phyloP scores from a whole-genome alignment of 345 rosid species.

The Linum lewisii region DNA sequence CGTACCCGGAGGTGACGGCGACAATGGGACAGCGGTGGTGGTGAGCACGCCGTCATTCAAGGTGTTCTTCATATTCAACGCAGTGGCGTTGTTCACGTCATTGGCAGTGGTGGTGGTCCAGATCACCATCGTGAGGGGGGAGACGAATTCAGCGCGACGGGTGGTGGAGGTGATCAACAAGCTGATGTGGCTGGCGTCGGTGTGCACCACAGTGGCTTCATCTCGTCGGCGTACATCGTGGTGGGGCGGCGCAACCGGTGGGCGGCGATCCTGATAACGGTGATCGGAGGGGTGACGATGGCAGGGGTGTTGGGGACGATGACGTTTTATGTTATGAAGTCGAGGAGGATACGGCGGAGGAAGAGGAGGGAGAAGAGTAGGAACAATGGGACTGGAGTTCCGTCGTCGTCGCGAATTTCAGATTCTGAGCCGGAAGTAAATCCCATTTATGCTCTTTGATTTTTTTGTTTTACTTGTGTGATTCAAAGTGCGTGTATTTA shows the following conservation, averaged over 20 bases:
- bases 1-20: constrained; percentile 67
- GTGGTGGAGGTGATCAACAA: constrained; percentile 83
- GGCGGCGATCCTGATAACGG: constrained; percentile 74
- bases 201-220: constrained; percentile 75
- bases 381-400: constrained; percentile 16
- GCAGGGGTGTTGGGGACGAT: constrained; percentile 56
- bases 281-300: constrained; percentile 64
- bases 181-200: constrained; percentile 93
- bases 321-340: constrained; percentile 72
- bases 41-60: constrained; percentile 39
- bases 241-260: constrained; percentile 56
- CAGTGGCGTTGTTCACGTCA: constrained; percentile 74
- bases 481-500: too few relatives aligned
- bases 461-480: too few relatives aligned
- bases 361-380: constrained; percentile 44
- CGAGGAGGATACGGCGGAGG: constrained; percentile 38
- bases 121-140: constrained; percentile 81
- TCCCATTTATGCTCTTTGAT: constrained; percentile 69
- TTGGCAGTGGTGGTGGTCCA: constrained; percentile 89
- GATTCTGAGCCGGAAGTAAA: constrained; percentile 59
- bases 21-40: constrained; percentile 49
- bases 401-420: constrained; percentile 20
- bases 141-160: constrained; percentile 63
- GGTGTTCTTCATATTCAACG: constrained; percentile 65
- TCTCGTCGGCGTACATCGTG: constrained; percentile 74